Conservation (phyloP, 495 filamentous ascomycete genomes). For the Lentithecium fluviatile region DNA sequence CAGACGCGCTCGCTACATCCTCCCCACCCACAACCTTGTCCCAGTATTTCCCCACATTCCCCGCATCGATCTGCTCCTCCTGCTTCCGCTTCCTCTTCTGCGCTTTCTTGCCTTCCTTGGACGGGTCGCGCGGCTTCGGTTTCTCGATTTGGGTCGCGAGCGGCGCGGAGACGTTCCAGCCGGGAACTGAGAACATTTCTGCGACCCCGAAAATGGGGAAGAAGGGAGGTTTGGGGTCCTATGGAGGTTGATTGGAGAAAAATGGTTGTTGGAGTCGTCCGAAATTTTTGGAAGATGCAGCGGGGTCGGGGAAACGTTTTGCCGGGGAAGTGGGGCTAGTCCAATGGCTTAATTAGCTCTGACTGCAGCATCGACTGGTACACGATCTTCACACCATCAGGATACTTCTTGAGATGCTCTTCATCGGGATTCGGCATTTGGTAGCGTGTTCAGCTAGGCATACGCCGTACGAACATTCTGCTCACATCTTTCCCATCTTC, state of each 20-base stretch:
- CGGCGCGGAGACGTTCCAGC: constrained; percentile 76
- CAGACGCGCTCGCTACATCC: constrained; percentile 9
- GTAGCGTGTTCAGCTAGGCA: too few relatives aligned
- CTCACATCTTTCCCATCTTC: too few relatives aligned
- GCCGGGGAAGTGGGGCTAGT: neutral
- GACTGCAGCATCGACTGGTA: neutral
- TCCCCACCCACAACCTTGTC: constrained; percentile 7
- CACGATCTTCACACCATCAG: neutral
- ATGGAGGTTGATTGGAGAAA: neutral
- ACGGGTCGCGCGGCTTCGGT: constrained; percentile 55
- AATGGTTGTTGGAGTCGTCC: neutral
- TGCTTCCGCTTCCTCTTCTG: constrained; percentile 39
- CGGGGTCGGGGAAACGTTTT: neutral
- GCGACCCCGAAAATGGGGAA: neutral
- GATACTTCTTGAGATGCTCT: too few relatives aligned
- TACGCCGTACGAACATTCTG: too few relatives aligned
- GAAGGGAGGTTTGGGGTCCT: neutral
- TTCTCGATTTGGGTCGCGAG: constrained; percentile 66
- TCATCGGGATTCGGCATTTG: too few relatives aligned
- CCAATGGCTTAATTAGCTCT: too few relatives aligned
- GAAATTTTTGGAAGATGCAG: too few relatives aligned
- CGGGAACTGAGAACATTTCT: constrained; percentile 88
- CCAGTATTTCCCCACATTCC: constrained; percentile 43
- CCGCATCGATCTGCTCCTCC: constrained; percentile 70
- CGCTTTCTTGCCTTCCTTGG: constrained; percentile 51